phyloP scores from a whole-genome alignment of 352 stramenopile genomes.

The Pythium oligandrum region DNA sequence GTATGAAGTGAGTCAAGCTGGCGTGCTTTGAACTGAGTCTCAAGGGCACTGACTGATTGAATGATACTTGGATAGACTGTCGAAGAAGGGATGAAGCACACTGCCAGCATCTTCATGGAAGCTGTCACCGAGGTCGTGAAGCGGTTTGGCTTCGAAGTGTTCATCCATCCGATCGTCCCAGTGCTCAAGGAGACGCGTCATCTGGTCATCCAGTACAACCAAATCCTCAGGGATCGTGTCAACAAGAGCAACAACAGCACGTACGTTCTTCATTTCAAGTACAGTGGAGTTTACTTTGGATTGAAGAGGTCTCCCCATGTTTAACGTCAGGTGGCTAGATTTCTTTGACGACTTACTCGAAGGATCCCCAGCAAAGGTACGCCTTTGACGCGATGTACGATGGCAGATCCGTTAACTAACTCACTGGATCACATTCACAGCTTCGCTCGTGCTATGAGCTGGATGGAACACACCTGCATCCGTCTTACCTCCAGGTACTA shows the following conservation, averaged over 20 bases:
- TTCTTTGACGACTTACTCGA: slow-evolving; percentile 83
- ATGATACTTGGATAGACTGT: slow-evolving; percentile 31
- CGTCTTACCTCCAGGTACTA: slow-evolving; percentile 53
- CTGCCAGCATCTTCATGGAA: slow-evolving; percentile 80
- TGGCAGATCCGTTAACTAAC: not conserved
- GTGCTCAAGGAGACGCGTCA: slow-evolving; percentile 84
- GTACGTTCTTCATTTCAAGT: slow-evolving; percentile 14
- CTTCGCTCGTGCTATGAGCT: slow-evolving; percentile 49
- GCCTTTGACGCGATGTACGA: not conserved
- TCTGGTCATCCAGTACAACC: slow-evolving; percentile 86
- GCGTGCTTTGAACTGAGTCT: not conserved
- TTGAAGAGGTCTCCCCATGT: slow-evolving; percentile 3
- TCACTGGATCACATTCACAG: slow-evolving; percentile 13
- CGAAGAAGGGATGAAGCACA: slow-evolving; percentile 75
- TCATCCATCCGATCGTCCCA: slow-evolving; percentile 86
- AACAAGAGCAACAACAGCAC: slow-evolving; percentile 36
- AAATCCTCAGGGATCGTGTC: slow-evolving; percentile 43
- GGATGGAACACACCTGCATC: slow-evolving; percentile 86
- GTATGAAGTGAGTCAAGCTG: slow-evolving; percentile 58
- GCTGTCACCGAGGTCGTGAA: slow-evolving; percentile 38
- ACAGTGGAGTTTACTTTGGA: no score
- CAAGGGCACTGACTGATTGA: not conserved
- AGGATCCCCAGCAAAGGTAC: slow-evolving; percentile 39
- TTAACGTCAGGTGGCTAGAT: slow-evolving; percentile 70
- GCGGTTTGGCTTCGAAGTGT: slow-evolving; percentile 61